Evolutionary conservation across 768 basidiomycete genomes (phyloP), one percentile per base, ranked within the genome.

Genomic region (Collybia sp.): DNA sequence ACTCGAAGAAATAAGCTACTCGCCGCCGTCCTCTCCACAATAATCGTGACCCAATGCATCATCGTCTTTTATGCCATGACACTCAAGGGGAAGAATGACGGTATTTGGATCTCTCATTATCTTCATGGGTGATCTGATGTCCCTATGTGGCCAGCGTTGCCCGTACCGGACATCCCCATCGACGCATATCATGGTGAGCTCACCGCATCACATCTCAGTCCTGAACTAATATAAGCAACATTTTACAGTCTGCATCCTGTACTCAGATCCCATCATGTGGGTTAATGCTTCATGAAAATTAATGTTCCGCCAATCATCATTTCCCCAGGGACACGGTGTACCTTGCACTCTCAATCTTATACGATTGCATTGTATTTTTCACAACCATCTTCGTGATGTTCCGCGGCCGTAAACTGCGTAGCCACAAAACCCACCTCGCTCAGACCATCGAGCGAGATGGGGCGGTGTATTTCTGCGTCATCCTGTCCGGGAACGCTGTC

Each of bases 361-460:
- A 10, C 15, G 35, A 37, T 37, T n/a, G n/a, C 35, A 37, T 37
- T 10, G 35, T 37, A 6, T 37, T 37, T 37, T 3, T 3, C 35
- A 6, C 10, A 18, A 37, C 35, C 3, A n/a, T 37, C n/a, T 10
- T 6, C 17, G 17, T 37, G 35, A 10, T 18, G 15, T 10, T 34
- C 33, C 10, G 15, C 33, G 33, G 15, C 10, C n/a, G n/a, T n/a
- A n/a, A 10, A 34, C 33, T 34, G 11, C 2, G 25, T 41, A 17
- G 15, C n/a, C 11, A 16, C 33, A 32, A 8, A 19, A 2, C 10
- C 30, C 25, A 13, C 20, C 32, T 17, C 12, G 32, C 32, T 53
- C 30, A 42, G 13, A 57, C 55, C 11, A 58, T 58, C 35, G 51
- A 47, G 6, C 48, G 53, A 34, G 58, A 58, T 37, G 58, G 58